Base-by-base conservation (phyloP, 306 rosid genomes). In the Quercus rubra region DNA sequence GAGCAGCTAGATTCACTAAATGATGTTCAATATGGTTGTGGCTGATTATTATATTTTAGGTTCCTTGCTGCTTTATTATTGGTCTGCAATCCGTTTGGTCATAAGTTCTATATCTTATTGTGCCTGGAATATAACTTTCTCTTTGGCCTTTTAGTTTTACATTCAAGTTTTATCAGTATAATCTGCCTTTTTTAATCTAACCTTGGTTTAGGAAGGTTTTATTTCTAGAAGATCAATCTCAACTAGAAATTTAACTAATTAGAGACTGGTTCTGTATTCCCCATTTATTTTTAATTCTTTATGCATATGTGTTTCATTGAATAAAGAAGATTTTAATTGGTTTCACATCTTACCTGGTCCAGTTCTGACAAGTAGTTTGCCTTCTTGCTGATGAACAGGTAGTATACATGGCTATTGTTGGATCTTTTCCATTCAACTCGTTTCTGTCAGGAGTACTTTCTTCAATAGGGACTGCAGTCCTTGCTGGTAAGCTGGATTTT, bases 351-450 rank as follows among this genome's bases (percentile, higher is more conserved):
- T 49, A 70, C 12, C 21, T 51, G 13, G 20, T 41, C 21, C 58
- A 49, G 73, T 61, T 58, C 18, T 64, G 35, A 41, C 54, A 49
- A 56, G 17, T 49, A 49, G 54, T 15, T 15, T 33, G 2, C 33
- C 51, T 74, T 4, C 55, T 72, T 67, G 55, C 30, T 79, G 27
- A 19, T 71, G 76, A 87, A 81, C 91, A 94, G 98, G 91, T 94
- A 55, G 92, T 80, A 71, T 94, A 92, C 87, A 87, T 94, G 90
- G 93, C 92, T 46, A 55, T 90, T 54, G 96, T 94, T 46, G 98
- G 98, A 74, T 88, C 96, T 7, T 94, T 94, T 83, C 98, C 98
- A n/a, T 94, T 94, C 79, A 94, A 94, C 86, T 87, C 98, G 31
- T 94, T 94, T 73, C 94, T 94, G 61, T 94, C 98, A 0, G 96